phyloP scores from a whole-genome alignment of 169 alveolate species.

The Plasmodium gaboni region DNA sequence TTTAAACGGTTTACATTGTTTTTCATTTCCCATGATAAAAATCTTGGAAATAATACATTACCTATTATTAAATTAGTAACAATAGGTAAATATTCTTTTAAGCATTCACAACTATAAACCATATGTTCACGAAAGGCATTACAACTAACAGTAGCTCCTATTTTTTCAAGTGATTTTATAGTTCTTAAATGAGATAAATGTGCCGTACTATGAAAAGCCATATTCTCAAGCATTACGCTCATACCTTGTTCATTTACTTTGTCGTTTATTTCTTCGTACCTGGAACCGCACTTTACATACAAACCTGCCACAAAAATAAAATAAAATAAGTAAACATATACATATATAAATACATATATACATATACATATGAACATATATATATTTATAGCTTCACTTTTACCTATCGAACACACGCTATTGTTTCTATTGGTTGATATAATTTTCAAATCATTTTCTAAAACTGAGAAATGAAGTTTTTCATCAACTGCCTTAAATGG shows the following conservation, averaged over 20 bases:
- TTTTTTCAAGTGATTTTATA: conserved; percentile 89
- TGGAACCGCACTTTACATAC: conserved; percentile 88
- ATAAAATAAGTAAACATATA: neutral
- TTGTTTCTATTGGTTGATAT: conserved; percentile 83
- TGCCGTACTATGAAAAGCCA: conserved; percentile 91
- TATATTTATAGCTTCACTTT: neutral
- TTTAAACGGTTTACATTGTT: conserved; percentile 82
- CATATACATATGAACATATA: neutral
- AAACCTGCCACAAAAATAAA: conserved; percentile 77
- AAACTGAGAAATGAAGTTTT: conserved; percentile 86
- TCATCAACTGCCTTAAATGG: conserved; percentile 81
- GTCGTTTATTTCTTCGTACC: conserved; percentile 84
- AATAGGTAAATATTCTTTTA: conserved; percentile 87
- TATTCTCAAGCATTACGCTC: conserved; percentile 88
- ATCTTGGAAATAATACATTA: conserved; percentile 90
- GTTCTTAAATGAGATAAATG: conserved; percentile 91
- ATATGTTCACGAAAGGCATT: conserved; percentile 84
- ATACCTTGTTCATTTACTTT: conserved; percentile 85
- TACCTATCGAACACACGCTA: conserved; percentile 75
- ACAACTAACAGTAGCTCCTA: conserved; percentile 90
- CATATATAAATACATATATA: neutral
- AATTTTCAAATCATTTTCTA: conserved; percentile 89
- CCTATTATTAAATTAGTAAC: conserved; percentile 89
- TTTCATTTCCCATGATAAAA: conserved; percentile 89
- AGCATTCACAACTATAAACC: conserved; percentile 87